phyloP scores from a whole-genome alignment of 805 yeast species.

The Brettanomyces sp. region DNA sequence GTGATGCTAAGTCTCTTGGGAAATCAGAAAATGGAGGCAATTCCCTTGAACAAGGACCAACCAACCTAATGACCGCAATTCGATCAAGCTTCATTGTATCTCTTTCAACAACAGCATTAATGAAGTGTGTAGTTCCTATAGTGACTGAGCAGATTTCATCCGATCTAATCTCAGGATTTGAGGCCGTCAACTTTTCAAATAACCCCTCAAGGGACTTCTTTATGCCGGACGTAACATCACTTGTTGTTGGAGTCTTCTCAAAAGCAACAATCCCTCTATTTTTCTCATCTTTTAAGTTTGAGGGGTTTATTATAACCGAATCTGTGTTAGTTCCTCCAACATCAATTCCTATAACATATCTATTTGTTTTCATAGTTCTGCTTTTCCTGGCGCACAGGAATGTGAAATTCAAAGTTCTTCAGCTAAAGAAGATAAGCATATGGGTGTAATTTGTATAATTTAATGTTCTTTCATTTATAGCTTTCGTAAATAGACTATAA shows the following conservation, averaged over 20 bases:
- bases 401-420: no score
- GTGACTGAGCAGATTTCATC: slow-evolving; percentile 33
- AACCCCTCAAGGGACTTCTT: slow-evolving; percentile 22
- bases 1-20: slow-evolving; percentile 27
- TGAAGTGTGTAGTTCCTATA: slow-evolving; percentile 44
- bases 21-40: slow-evolving; percentile 36
- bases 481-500: no score
- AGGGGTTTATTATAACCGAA: slow-evolving; percentile 34
- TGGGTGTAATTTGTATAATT: no score
- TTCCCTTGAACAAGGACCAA: slow-evolving; percentile 32
- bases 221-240: slow-evolving; percentile 36
- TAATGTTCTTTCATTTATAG: no score
- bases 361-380: slow-evolving; percentile 4
- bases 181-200: slow-evolving; percentile 20
- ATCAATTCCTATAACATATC: slow-evolving; percentile 32
- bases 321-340: slow-evolving; percentile 48
- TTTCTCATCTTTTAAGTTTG: slow-evolving; percentile 8
- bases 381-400: no score
- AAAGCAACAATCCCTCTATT: slow-evolving; percentile 30
- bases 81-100: slow-evolving; percentile 31
- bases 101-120: slow-evolving; percentile 40
- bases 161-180: slow-evolving; percentile 8
- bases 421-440: no score
- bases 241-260: slow-evolving; percentile 35
- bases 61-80: slow-evolving; percentile 37